Base-by-base conservation (phyloP, 345 rosid species). In the Dovyalis caffra region DNA sequence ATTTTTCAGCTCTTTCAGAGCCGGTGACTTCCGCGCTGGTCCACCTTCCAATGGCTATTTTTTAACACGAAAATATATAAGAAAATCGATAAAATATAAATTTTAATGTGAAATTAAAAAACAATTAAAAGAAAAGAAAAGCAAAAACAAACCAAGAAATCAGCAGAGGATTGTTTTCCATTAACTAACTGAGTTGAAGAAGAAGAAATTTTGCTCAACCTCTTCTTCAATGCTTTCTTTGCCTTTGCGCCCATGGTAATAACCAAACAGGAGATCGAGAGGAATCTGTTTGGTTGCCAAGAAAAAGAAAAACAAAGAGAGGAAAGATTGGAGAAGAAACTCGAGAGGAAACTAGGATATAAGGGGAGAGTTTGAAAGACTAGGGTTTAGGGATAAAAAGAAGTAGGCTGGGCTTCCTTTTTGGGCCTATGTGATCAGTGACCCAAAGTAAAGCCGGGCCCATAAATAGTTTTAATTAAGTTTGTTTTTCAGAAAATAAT, bases 21-120 rank as follows among this genome's bases (percentile, higher is more conserved):
- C 79, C 5, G 86, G 87, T 37, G 89, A 84, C 78, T 91, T 85
- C 1, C 85, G 86, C 49, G 84, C 91, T 1, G 86, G 86, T 70
- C 92, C 92, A 1, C 98, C 98, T 81, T 86, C 98, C 70, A 93
- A 83, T 6, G 99, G 94, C 98, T 90, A 67, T 32, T 16, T 53
- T 23, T 53, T n/a, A 53, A n/a, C 21, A 64, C 14, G 61, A 3
- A n/a, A 25, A 25, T 45, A 68, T 71, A 23, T 15, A 12, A 20
- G n/a, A 66, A 61, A 70, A 37, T n/a, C n/a, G n/a, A n/a, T n/a
- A 6, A 74, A 66, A 47, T 18, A 31, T 57, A 73, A 60, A 16
- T 18, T 0, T 1, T 4, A 1, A 23, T 12, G 14, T 1, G 51
- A 28, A 37, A 25, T 34, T 56, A 72, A 65, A 6, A 15, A 26